Evolutionary conservation across 2,329 filamentous ascomycete genomes (phyloP).

Genomic region (Verticillium longisporum): DNA sequence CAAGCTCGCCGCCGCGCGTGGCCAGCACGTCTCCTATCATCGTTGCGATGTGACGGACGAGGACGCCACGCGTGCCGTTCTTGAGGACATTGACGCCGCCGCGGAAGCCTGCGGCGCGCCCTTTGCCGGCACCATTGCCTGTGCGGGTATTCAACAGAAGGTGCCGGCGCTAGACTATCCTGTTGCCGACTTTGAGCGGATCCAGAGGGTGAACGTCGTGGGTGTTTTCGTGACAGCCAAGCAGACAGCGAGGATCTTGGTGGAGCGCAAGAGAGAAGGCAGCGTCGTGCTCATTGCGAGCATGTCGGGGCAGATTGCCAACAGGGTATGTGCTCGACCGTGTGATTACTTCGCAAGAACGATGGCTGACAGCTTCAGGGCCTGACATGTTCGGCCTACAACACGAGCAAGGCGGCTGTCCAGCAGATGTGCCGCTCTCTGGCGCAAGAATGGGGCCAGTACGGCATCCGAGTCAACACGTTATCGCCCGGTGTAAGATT

Average conservation of each 20-base stretch:
- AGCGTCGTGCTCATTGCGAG: slow-evolving; percentile 44
- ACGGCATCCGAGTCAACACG: slow-evolving; percentile 60
- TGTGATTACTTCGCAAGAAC: neutral
- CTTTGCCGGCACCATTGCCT: slow-evolving; percentile 33
- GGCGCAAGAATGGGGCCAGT: slow-evolving; percentile 54
- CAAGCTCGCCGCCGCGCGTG: slow-evolving; percentile 28
- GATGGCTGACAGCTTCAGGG: slow-evolving; percentile 32
- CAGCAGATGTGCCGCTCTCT: slow-evolving; percentile 53
- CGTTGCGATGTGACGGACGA: slow-evolving; percentile 42
- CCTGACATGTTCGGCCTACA: slow-evolving; percentile 56
- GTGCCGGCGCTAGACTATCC: slow-evolving; percentile 38
- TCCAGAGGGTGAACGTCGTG: slow-evolving; percentile 63
- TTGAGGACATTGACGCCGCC: slow-evolving; percentile 27
- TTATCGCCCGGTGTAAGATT: slow-evolving; percentile 49
- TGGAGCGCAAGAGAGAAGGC: slow-evolving; percentile 30
- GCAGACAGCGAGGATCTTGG: slow-evolving; percentile 55
- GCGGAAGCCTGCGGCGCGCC: slow-evolving; percentile 22
- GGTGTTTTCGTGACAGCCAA: slow-evolving; percentile 67
- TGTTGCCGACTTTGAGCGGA: slow-evolving; percentile 56
- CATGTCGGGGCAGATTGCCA: slow-evolving; percentile 42
- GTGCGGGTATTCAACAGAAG: slow-evolving; percentile 42
- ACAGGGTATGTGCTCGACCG: slow-evolving; percentile 30
- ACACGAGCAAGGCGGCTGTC: slow-evolving; percentile 55
- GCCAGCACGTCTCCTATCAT: slow-evolving; percentile 29
- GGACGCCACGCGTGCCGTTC: slow-evolving; percentile 22